These are phyloP conservation scores for Paramecium octaurelia DNA, from an alignment of 73 alveolate species.

Conservation along the genomic window DNA sequence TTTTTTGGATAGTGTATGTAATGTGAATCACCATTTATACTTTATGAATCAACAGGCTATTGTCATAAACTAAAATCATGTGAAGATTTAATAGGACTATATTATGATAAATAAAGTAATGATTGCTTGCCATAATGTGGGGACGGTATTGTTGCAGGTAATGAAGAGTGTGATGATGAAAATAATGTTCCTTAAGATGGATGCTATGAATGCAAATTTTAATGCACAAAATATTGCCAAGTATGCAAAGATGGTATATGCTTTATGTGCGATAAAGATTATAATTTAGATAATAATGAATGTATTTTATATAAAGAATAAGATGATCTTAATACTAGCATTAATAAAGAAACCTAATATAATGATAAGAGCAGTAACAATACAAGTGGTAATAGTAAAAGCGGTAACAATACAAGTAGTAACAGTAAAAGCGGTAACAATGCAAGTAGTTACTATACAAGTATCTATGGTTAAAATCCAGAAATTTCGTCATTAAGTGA, in stretches of 20 bases:
- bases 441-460: background rate
- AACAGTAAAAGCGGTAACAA: too few relatives aligned
- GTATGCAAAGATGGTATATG: background rate
- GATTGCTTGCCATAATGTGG: conserved; percentile 46
- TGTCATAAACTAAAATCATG: conserved; percentile 56
- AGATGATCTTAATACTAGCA: background rate
- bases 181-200: background rate
- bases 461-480: background rate
- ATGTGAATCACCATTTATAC: conserved; percentile 31
- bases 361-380: too few relatives aligned
- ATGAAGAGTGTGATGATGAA: conserved; percentile 34
- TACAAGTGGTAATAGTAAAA: too few relatives aligned
- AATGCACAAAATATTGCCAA: background rate
- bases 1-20: background rate
- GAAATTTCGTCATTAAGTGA: background rate
- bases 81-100: conserved; percentile 60
- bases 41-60: background rate
- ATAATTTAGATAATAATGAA: background rate
- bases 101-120: conserved; percentile 29
- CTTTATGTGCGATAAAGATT: conserved; percentile 10
- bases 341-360: background rate
- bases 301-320: background rate
- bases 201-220: background rate
- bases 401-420: too few relatives aligned
- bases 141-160: conserved; percentile 44